These are phyloP conservation scores for Hypericum androsaemum DNA, from an alignment of 345 rosid species.

Conservation along the genomic window DNA sequence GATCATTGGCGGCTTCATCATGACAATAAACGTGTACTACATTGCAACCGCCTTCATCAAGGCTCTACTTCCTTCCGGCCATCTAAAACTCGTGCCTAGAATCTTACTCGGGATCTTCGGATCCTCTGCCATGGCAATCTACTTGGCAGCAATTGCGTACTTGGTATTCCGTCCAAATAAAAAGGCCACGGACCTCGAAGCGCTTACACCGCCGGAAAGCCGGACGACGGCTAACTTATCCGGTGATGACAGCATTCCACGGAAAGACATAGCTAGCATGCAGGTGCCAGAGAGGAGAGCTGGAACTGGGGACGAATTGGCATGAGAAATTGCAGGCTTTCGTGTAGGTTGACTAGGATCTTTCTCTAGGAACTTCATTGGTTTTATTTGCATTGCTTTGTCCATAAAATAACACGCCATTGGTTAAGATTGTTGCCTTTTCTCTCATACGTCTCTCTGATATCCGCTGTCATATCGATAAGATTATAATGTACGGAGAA, in stretches of 20 bases:
- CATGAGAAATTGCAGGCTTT: too few relatives aligned
- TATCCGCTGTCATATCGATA: too few relatives aligned
- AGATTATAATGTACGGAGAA: too few relatives aligned
- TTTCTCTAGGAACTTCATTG: too few relatives aligned
- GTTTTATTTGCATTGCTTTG: too few relatives aligned
- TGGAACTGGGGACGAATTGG: too few relatives aligned
- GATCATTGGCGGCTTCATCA: conserved; percentile 64
- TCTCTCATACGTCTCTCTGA: too few relatives aligned
- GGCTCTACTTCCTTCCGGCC: conserved; percentile 41
- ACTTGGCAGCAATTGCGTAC: conserved; percentile 61
- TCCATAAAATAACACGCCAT: too few relatives aligned
- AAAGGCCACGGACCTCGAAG: conserved; percentile 28
- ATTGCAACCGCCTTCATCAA: conserved; percentile 45
- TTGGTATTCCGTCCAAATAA: conserved; percentile 57
- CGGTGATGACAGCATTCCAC: conserved; percentile 26
- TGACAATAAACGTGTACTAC: conserved; percentile 70
- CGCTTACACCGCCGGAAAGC: conserved; percentile 32
- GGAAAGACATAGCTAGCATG: conserved; percentile 65
- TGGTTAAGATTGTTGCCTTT: too few relatives aligned
- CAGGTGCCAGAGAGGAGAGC: conserved; percentile 45
- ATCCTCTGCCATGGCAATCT: conserved; percentile 42
- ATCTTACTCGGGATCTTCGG: conserved; percentile 56
- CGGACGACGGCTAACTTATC: conserved; percentile 16
- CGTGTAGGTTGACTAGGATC: too few relatives aligned
- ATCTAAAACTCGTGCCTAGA: conserved; percentile 28